A percentile compares a stretch with the other conserved stretches of the same genome.
Conservation (phyloP, 495 filamentous ascomycete species). For the Aspergillus haitiensis region DNA sequence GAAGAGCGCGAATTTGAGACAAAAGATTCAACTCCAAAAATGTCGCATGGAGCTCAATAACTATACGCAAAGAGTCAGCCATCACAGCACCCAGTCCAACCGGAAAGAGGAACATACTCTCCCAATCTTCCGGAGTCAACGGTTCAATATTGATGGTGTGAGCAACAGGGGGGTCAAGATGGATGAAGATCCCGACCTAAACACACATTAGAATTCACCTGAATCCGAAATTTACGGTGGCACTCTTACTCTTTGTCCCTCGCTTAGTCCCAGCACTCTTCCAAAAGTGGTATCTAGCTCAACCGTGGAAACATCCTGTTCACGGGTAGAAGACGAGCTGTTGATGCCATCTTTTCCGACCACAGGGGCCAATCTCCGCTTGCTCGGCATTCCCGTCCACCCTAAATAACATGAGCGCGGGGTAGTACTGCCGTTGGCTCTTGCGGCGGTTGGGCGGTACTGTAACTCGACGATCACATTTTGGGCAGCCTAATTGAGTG, state of each 20-base stretch:
- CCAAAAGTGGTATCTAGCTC: slow-evolving; percentile 91
- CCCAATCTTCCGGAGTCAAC: slow-evolving; percentile 92
- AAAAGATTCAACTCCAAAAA: slow-evolving; percentile 93
- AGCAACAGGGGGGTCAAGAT: slow-evolving; percentile 84
- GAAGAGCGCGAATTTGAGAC: slow-evolving; percentile 87
- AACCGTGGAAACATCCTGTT: slow-evolving; percentile 71
- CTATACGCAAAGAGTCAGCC: slow-evolving; percentile 36
- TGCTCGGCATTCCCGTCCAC: slow-evolving; percentile 97
- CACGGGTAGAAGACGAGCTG: slow-evolving; percentile 56
- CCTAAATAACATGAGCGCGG: slow-evolving; percentile 78
- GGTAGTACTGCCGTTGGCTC: slow-evolving; percentile 45
- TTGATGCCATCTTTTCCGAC: slow-evolving; percentile 71
- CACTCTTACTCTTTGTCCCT: slow-evolving; percentile 76
- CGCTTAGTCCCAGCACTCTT: slow-evolving; percentile 72
- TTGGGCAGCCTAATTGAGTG: slow-evolving; percentile 69
- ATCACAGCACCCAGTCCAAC: background rate
- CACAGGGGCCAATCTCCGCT: slow-evolving; percentile 70
- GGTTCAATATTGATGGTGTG: slow-evolving; percentile 96
- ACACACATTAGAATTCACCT: slow-evolving; percentile 26
- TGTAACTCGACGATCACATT: slow-evolving; percentile 93
- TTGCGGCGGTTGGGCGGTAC: slow-evolving; percentile 51
- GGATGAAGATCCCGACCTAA: slow-evolving; percentile 68
- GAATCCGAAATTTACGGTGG: slow-evolving; percentile 15
- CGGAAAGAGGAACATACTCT: slow-evolving; percentile 52
- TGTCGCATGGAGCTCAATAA: slow-evolving; percentile 93